Evolutionary conservation across 331 rosid genomes (phyloP).

Genomic region (Quercus lobata): DNA sequence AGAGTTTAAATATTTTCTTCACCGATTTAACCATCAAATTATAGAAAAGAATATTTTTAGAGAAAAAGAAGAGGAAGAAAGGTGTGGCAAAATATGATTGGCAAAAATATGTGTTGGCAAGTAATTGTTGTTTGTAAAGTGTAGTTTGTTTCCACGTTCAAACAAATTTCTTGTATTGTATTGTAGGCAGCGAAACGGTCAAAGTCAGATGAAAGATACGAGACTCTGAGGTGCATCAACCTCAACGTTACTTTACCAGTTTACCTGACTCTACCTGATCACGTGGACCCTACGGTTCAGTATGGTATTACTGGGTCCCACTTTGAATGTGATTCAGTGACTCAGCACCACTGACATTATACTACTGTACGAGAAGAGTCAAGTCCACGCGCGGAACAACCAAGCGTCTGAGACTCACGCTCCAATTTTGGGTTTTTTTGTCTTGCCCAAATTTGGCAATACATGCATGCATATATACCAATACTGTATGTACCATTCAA

Average conservation of each 20-base stretch:
- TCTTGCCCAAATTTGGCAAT: too few species aligned
- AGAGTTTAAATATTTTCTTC: too few species aligned
- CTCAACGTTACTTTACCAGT: too few species aligned
- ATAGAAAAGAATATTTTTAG: too few species aligned
- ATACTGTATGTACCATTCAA: too few species aligned
- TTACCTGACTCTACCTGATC: not conserved
- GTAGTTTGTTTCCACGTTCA: not conserved
- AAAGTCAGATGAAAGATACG: not conserved
- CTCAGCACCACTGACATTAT: not conserved
- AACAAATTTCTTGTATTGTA: not conserved
- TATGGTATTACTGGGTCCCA: not conserved
- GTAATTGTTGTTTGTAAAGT: too few species aligned
- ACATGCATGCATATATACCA: too few species aligned
- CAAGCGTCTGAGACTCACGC: too few species aligned
- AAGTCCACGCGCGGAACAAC: not conserved
- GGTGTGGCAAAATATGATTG: not conserved
- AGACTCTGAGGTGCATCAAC: not conserved
- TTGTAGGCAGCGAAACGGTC: constrained; percentile 1
- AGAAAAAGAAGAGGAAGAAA: too few species aligned
- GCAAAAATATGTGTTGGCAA: not conserved
- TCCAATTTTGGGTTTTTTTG: too few species aligned
- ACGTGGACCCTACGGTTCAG: constrained; percentile 10
- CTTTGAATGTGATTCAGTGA: not conserved
- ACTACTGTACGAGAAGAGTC: not conserved
- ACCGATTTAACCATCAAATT: too few species aligned